Conservation (phyloP, 306 rosid genomes). For the Sicyos edulis region DNA sequence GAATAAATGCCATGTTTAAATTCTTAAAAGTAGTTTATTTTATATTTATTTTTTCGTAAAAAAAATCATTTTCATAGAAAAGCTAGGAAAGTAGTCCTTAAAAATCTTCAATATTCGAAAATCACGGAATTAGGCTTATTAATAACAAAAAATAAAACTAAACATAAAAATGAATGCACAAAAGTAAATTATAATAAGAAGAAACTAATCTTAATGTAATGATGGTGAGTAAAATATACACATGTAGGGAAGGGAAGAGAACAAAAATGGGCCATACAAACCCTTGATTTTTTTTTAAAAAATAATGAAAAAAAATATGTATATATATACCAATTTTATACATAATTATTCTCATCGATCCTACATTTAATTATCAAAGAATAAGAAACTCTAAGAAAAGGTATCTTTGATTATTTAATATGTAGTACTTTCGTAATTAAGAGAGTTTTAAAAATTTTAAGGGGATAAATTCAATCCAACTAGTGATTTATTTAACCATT, state of each 20-base stretch:
- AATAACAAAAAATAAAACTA: not conserved
- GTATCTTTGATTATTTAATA: too few relatives aligned
- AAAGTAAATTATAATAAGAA: not conserved
- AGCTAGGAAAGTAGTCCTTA: not conserved
- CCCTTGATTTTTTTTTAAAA: not conserved
- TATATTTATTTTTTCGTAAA: not conserved
- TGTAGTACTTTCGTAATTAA: too few relatives aligned
- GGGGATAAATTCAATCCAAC: too few relatives aligned
- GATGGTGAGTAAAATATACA: not conserved
- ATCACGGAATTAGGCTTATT: not conserved
- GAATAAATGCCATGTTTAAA: not conserved
- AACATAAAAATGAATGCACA: not conserved
- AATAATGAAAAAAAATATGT: not conserved
- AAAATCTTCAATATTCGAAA: not conserved
- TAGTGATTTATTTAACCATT: too few relatives aligned
- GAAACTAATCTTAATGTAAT: constrained; percentile 3
- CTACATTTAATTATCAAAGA: too few relatives aligned
- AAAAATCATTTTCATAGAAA: not conserved
- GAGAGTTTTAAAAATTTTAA: too few relatives aligned
- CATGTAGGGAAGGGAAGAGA: not conserved
- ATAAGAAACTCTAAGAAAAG: too few relatives aligned
- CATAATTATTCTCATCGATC: too few relatives aligned
- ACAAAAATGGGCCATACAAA: constrained; percentile 1
- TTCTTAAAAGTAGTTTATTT: not conserved
- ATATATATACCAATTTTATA: too few relatives aligned